Conservation (phyloP, 2,329 filamentous ascomycete genomes). For the Phyllosticta paracitricarpa region DNA sequence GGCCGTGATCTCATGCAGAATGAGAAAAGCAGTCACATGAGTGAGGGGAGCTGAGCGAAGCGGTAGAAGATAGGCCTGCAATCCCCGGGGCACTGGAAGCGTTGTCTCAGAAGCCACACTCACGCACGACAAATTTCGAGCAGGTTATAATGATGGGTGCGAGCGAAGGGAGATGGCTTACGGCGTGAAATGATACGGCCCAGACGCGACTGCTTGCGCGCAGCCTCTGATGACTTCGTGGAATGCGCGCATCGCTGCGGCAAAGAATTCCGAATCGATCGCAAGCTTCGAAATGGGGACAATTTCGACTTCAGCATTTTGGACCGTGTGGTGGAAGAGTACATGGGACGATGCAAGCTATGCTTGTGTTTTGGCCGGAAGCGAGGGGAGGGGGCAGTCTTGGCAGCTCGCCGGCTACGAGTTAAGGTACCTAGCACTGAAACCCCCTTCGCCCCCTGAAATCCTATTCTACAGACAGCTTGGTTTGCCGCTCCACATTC, state of each 20-base stretch:
- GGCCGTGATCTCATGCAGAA: slow-evolving; percentile 88
- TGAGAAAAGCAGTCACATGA: slow-evolving; percentile 74
- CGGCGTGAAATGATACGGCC: slow-evolving; percentile 6
- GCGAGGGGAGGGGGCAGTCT: not conserved
- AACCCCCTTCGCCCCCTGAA: not conserved
- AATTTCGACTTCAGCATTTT: not conserved
- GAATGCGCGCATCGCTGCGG: not conserved
- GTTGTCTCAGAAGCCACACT: not conserved
- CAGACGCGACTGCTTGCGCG: slow-evolving; percentile 8
- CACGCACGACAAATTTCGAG: not conserved
- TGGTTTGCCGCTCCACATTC: not conserved
- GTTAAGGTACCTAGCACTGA: not conserved
- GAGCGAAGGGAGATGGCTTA: not conserved
- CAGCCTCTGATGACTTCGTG: not conserved
- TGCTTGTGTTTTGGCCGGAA: not conserved
- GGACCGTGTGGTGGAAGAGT: not conserved
- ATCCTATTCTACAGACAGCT: not conserved
- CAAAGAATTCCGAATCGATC: not conserved
- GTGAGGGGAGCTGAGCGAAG: slow-evolving; percentile 70
- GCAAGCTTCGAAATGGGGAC: not conserved
- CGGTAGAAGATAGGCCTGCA: slow-evolving; percentile 58
- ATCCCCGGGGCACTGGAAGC: slow-evolving; percentile 43
- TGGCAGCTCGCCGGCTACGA: not conserved
- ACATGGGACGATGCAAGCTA: not conserved
- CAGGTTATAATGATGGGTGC: not conserved